Percentiles rank a stretch among this genome's conserved stretches.
Conservation (phyloP, 306 rosid genomes). For the Medicago lupulina region DNA sequence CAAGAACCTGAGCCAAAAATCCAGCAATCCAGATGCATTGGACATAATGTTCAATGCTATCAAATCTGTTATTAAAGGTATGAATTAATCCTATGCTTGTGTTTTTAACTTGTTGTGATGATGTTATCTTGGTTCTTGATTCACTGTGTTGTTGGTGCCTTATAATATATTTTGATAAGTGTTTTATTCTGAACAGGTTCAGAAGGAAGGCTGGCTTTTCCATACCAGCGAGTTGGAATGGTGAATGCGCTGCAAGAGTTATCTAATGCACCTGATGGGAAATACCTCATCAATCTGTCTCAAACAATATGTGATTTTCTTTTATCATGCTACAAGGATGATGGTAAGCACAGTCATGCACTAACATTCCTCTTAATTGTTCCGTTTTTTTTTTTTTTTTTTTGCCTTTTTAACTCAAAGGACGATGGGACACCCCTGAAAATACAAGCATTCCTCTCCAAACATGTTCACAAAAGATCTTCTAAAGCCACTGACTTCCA, state of each 20-base stretch:
- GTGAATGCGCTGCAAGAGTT: conserved; percentile 79
- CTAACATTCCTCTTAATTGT: conserved; percentile 4
- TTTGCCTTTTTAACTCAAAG: not conserved
- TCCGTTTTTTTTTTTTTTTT: not conserved
- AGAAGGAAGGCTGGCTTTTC: conserved; percentile 95
- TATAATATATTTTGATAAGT: conserved; percentile 35
- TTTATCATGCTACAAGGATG: conserved; percentile 81
- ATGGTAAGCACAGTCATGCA: conserved; percentile 54
- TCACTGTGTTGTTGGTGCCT: conserved; percentile 23
- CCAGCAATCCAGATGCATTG: conserved; percentile 88
- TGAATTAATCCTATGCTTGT: conserved; percentile 20
- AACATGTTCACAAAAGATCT: conserved; percentile 14
- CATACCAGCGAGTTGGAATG: conserved; percentile 95
- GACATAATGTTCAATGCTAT: conserved; percentile 80
- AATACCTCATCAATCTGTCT: conserved; percentile 63
- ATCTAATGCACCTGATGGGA: conserved; percentile 83
- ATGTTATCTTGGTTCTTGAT: conserved; percentile 35
- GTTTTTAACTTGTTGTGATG: conserved; percentile 9
- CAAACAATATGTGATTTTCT: conserved; percentile 72
- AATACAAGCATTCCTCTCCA: conserved; percentile 8
- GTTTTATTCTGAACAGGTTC: conserved; percentile 64
- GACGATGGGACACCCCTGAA: conserved; percentile 9
- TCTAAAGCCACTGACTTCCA: conserved; percentile 5
- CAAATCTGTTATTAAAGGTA: conserved; percentile 89
- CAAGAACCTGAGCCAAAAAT: conserved; percentile 74